Conservation (phyloP, 208 protist species). For the Borovskyia barvae region DNA sequence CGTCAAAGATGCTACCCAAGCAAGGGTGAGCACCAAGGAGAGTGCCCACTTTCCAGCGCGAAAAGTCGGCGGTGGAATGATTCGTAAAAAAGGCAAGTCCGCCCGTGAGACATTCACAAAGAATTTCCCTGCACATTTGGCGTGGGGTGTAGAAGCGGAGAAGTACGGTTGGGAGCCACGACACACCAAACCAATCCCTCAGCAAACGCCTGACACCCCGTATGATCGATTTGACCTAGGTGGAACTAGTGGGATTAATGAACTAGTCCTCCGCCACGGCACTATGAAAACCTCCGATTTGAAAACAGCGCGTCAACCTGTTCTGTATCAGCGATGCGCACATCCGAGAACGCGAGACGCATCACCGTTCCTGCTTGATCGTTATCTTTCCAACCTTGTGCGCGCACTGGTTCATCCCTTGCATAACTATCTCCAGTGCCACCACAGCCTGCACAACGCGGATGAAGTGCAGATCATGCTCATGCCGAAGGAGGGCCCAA, state of each 20-base stretch:
- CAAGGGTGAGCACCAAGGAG: too few relatives aligned
- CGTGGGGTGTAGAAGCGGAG: slow-evolving; percentile 1
- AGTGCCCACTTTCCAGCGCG: too few relatives aligned
- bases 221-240: slow-evolving; percentile 26
- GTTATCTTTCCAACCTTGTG: slow-evolving; percentile 39
- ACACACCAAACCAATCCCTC: slow-evolving; percentile 1
- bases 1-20: too few relatives aligned
- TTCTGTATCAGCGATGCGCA: not conserved
- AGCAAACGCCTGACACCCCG: not conserved
- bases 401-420: slow-evolving; percentile 41
- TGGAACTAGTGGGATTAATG: slow-evolving; percentile 21
- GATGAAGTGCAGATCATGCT: slow-evolving; percentile 57
- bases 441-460: slow-evolving; percentile 45
- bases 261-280: slow-evolving; percentile 36
- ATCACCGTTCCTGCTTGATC: slow-evolving; percentile 26
- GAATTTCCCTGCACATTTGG: too few relatives aligned
- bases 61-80: too few relatives aligned
- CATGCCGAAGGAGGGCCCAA: slow-evolving; percentile 28
- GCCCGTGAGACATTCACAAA: too few relatives aligned
- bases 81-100: too few relatives aligned
- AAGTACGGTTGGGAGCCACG: slow-evolving; percentile 5
- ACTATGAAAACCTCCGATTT: slow-evolving; percentile 5
- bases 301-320: slow-evolving; percentile 1
- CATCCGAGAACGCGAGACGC: not conserved
- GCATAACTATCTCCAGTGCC: slow-evolving; percentile 51